Percentiles rank a stretch among this genome's conserved stretches.
phyloP scores from a whole-genome alignment of 352 stramenopile species.

The Globisporangium takayamanum region DNA sequence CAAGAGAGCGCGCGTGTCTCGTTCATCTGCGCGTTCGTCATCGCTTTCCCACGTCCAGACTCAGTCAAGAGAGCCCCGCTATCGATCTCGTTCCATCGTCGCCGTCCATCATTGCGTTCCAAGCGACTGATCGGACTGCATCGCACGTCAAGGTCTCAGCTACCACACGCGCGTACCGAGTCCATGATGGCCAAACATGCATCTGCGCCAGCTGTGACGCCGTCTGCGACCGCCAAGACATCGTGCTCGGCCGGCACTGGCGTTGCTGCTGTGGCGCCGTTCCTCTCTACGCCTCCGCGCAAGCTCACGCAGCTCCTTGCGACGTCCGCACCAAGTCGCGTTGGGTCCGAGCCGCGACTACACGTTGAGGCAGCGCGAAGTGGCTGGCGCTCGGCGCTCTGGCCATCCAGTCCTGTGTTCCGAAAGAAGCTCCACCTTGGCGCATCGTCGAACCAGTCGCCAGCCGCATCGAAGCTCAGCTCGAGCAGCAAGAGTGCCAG shows the following conservation, averaged over 20 bases:
- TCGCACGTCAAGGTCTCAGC: not conserved
- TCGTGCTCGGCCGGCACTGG: not conserved
- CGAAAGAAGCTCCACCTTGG: constrained; percentile 27
- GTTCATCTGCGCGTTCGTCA: not conserved
- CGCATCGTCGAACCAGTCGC: constrained; percentile 5
- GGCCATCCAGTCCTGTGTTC: constrained; percentile 24
- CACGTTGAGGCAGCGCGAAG: constrained; percentile 15
- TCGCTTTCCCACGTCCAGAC: not conserved
- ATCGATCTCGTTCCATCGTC: not conserved
- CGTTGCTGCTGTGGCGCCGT: not conserved
- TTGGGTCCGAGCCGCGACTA: constrained; percentile 13
- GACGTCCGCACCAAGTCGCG: constrained; percentile 3
- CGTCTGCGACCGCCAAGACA: not conserved
- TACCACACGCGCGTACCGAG: too few species aligned
- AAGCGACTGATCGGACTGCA: not conserved
- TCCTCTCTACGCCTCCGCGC: not conserved
- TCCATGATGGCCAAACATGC: not conserved
- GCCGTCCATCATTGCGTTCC: not conserved
- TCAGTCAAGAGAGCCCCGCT: not conserved
- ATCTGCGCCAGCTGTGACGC: not conserved
- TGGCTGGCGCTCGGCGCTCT: constrained; percentile 30
- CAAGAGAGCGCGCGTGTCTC: not conserved
- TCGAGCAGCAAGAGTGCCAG: constrained; percentile 3
- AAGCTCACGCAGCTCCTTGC: constrained; percentile 11
- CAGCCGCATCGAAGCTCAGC: not conserved